A percentile compares a stretch with the other conserved stretches of the same genome.
These are phyloP conservation scores for Hordeum pubiflorum DNA, from an alignment of 202 grass and related monocot species.

Conservation along the genomic window DNA sequence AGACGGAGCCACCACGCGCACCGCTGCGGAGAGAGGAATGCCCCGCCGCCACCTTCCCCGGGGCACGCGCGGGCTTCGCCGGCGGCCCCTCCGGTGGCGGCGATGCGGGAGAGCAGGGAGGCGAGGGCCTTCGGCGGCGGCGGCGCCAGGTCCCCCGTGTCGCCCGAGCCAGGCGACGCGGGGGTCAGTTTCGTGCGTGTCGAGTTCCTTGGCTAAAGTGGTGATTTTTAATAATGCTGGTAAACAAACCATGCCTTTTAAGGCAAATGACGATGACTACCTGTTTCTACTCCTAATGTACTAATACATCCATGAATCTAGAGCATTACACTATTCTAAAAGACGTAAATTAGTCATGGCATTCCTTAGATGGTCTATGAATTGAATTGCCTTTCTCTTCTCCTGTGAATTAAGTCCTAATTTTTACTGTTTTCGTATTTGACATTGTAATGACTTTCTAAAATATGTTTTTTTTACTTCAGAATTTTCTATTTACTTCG, in stretches of 20 bases:
- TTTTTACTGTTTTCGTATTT: constrained; percentile 6
- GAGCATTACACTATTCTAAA: background rate
- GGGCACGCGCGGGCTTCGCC: too few relatives aligned
- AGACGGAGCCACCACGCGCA: too few relatives aligned
- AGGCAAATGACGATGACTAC: background rate
- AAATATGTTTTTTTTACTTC: constrained; percentile 10
- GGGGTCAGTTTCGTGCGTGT: too few relatives aligned
- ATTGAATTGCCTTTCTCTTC: background rate
- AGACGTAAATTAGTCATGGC: background rate
- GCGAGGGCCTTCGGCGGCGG: too few relatives aligned
- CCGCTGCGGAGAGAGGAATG: too few relatives aligned
- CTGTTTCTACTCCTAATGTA: background rate
- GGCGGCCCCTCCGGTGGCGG: too few relatives aligned
- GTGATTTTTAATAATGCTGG: background rate
- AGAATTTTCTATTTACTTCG: constrained; percentile 80
- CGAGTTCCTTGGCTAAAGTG: too few relatives aligned
- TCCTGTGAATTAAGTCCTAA: background rate
- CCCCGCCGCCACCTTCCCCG: too few relatives aligned
- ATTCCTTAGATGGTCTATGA: background rate
- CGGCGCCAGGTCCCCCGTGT: too few relatives aligned
- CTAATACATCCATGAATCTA: too few relatives aligned
- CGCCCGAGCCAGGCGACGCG: too few relatives aligned
- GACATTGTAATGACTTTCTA: background rate
- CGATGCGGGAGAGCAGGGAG: too few relatives aligned
- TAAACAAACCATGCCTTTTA: background rate